Conservation (phyloP, 306 rosid genomes). For the Prunus padus region DNA sequence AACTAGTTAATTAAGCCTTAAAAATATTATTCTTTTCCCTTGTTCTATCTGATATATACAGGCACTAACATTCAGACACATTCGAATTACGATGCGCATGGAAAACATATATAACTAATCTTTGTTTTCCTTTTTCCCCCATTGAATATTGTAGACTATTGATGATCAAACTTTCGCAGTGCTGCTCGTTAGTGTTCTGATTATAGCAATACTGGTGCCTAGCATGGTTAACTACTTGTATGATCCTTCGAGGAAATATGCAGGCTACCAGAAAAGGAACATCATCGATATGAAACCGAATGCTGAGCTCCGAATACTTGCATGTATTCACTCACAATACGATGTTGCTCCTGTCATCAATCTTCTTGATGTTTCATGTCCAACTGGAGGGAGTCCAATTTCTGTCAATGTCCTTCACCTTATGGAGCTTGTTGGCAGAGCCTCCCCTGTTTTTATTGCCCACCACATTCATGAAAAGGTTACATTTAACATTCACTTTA, state of each 20-base stretch:
- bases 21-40: neutral
- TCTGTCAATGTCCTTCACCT: too few species aligned
- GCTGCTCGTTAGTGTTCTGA: constrained; percentile 13
- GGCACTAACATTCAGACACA: constrained; percentile 14
- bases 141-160: neutral
- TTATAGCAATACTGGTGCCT: constrained; percentile 31
- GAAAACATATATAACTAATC: neutral
- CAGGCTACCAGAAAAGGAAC: constrained; percentile 56
- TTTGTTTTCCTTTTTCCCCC: neutral
- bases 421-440: too few species aligned
- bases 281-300: constrained; percentile 36
- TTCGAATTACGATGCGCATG: too few species aligned
- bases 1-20: neutral
- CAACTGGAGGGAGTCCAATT: too few species aligned
- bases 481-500: too few species aligned
- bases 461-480: too few species aligned
- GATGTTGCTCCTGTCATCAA: constrained; percentile 39
- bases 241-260: constrained; percentile 67
- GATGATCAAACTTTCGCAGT: constrained; percentile 19
- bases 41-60: constrained; percentile 10
- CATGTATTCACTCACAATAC: constrained; percentile 45
- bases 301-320: constrained; percentile 45
- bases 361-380: too few species aligned
- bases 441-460: too few species aligned
- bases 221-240: constrained; percentile 25